Conservation (phyloP, 495 filamentous ascomycete genomes). For the Daldinia grandis region DNA sequence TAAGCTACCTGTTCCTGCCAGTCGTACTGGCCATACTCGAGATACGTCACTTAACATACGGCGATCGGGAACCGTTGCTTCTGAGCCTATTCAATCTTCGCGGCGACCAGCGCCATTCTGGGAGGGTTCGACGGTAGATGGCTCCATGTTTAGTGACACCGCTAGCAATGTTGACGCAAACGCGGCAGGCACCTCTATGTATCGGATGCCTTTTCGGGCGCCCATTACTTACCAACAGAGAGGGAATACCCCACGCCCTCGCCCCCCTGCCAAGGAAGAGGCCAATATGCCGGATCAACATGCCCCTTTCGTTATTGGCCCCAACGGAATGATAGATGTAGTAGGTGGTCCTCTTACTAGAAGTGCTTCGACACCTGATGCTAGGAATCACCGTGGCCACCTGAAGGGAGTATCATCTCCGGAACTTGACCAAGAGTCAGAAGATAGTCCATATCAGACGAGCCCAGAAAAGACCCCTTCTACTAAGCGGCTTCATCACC, state of each 20-base stretch:
- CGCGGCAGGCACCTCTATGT: constrained; percentile 30
- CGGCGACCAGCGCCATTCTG: constrained; percentile 41
- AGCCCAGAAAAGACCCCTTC: constrained; percentile 47
- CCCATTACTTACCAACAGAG: constrained; percentile 33
- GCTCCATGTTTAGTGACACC: constrained; percentile 47
- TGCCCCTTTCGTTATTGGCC: constrained; percentile 42
- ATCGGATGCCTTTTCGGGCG: constrained; percentile 36
- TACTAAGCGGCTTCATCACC: constrained; percentile 42
- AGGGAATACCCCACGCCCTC: constrained; percentile 40
- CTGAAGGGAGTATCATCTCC: constrained; percentile 35
- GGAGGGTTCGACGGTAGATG: constrained; percentile 46
- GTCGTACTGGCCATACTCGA: constrained; percentile 35
- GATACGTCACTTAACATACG: constrained; percentile 37
- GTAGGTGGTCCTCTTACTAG: constrained; percentile 42
- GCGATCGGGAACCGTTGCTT: constrained; percentile 33
- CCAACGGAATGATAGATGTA: constrained; percentile 44
- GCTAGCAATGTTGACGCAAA: constrained; percentile 45
- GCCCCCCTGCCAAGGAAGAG: constrained; percentile 23
- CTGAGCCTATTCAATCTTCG: constrained; percentile 40
- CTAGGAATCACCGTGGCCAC: constrained; percentile 38
- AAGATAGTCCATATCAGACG: constrained; percentile 41
- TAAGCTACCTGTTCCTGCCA: constrained; percentile 37
- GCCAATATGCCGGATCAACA: constrained; percentile 28
- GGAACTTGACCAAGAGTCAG: constrained; percentile 40
- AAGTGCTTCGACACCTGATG: constrained; percentile 47